phyloP scores from a whole-genome alignment of 139 green algal genomes.

The Chlamydomonas applanata region DNA sequence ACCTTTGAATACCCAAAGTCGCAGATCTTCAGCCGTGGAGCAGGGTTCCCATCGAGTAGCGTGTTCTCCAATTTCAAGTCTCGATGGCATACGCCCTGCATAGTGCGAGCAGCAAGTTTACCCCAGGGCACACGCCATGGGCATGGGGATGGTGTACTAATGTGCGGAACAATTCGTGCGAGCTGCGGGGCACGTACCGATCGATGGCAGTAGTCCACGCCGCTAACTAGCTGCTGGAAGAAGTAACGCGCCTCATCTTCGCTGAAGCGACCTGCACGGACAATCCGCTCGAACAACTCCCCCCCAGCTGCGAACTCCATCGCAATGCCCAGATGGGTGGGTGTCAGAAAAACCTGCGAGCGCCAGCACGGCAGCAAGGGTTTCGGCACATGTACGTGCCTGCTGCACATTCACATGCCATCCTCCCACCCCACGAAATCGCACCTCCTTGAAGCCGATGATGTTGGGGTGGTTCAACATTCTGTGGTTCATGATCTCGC shows the following conservation, averaged over 20 bases:
- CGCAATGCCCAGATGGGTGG: constrained; percentile 73
- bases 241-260: constrained; percentile 98
- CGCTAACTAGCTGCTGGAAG: constrained; percentile 96
- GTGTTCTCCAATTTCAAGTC: constrained; percentile 99
- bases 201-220: constrained; percentile 92
- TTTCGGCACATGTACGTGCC: not conserved
- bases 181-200: constrained; percentile 43
- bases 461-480: constrained; percentile 96
- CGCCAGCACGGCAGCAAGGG: not conserved
- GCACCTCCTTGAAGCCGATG: constrained; percentile 89
- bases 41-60: constrained; percentile 85
- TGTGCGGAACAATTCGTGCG: too few species aligned
- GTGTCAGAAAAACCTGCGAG: constrained; percentile 73
- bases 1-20: constrained; percentile 81
- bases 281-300: constrained; percentile 97
- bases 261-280: constrained; percentile 84
- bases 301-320: constrained; percentile 90
- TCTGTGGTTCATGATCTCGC: constrained; percentile 97
- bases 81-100: constrained; percentile 90
- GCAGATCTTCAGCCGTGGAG: constrained; percentile 93
- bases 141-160: too few species aligned
- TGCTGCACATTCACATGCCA: not conserved
- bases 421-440: not conserved
- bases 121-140: too few species aligned
- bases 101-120: too few species aligned